Percentiles rank a stretch among this genome's conserved stretches.
Evolutionary conservation across 176 grass and related monocot species (phyloP).

Genomic region (Tillandsia fasciculata): DNA sequence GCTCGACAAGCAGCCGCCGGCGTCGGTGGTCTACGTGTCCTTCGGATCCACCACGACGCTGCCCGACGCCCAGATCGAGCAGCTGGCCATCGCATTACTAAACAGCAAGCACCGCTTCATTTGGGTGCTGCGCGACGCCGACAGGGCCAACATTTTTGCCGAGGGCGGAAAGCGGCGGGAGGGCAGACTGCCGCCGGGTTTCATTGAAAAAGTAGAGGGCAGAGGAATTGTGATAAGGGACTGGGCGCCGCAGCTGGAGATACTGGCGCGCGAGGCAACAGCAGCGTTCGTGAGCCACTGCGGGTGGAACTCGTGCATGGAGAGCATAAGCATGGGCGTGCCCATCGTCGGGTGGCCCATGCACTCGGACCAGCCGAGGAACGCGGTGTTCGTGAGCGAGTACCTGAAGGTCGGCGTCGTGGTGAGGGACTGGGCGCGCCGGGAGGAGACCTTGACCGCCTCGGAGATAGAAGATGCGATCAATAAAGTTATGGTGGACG

Average conservation of each 20-base stretch:
- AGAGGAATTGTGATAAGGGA: neutral
- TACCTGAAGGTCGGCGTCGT: constrained; percentile 19
- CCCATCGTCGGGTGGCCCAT: constrained; percentile 23
- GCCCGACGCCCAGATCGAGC: neutral
- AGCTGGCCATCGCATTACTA: neutral
- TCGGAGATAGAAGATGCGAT: constrained; percentile 1
- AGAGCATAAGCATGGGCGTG: constrained; percentile 8
- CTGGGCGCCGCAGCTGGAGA: constrained; percentile 10
- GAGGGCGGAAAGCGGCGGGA: neutral
- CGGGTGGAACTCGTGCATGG: constrained; percentile 2
- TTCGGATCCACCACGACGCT: neutral
- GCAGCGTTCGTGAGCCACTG: constrained; percentile 5
- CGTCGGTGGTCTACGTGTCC: constrained; percentile 6
- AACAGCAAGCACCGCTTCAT: neutral
- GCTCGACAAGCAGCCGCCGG: constrained; percentile 10
- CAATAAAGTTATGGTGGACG: constrained; percentile 6
- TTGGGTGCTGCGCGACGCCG: neutral
- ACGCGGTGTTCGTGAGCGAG: constrained; percentile 11
- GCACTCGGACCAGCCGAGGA: constrained; percentile 36
- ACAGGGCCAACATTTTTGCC: neutral
- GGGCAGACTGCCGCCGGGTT: neutral
- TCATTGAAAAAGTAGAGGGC: neutral
- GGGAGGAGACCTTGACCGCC: constrained; percentile 6
- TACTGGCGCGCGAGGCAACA: neutral
- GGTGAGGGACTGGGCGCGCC: constrained; percentile 10